These are phyloP conservation scores for Sesbania bispinosa DNA, from an alignment of 306 rosid species.

Conservation along the genomic window DNA sequence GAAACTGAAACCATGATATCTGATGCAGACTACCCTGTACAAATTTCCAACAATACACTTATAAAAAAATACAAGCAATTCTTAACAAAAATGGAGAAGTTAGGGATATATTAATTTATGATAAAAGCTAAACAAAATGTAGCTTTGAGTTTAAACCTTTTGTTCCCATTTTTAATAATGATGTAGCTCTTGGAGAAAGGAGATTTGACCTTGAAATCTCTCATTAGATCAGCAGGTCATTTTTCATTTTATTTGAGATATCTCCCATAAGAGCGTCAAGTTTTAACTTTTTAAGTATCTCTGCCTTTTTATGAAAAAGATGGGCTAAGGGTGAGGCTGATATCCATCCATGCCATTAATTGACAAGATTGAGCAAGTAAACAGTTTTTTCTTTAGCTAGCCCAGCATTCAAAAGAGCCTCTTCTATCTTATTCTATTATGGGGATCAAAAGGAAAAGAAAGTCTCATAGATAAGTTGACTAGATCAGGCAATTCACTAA, in stretches of 20 bases:
- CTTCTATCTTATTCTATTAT: constrained; percentile 2
- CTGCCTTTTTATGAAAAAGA: not conserved
- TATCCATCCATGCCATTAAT: not conserved
- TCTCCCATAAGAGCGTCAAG: not conserved
- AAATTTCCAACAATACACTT: constrained; percentile 23
- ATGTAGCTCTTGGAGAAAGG: not conserved
- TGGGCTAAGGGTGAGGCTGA: not conserved
- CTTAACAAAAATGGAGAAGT: not conserved
- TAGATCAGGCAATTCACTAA: not conserved
- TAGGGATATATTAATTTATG: constrained; percentile 2
- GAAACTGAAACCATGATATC: constrained; percentile 93
- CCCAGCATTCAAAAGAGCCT: not conserved
- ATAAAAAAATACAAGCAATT: constrained; percentile 1
- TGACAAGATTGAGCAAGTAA: not conserved
- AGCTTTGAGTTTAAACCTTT: not conserved
- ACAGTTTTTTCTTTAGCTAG: not conserved
- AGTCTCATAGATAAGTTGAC: not conserved
- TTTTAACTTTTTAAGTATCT: not conserved
- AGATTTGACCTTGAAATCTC: constrained; percentile 15
- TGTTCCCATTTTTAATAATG: not conserved
- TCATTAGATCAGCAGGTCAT: not conserved
- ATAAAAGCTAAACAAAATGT: constrained; percentile 14
- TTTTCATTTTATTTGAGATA: not conserved
- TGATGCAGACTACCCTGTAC: constrained; percentile 84
- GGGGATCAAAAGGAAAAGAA: constrained; percentile 18